Percentiles rank a stretch among this genome's conserved stretches.
These are phyloP conservation scores for Basidiobolus meristosporus DNA, from an alignment of 371 early-diverging fungal genomes.

Conservation along the genomic window DNA sequence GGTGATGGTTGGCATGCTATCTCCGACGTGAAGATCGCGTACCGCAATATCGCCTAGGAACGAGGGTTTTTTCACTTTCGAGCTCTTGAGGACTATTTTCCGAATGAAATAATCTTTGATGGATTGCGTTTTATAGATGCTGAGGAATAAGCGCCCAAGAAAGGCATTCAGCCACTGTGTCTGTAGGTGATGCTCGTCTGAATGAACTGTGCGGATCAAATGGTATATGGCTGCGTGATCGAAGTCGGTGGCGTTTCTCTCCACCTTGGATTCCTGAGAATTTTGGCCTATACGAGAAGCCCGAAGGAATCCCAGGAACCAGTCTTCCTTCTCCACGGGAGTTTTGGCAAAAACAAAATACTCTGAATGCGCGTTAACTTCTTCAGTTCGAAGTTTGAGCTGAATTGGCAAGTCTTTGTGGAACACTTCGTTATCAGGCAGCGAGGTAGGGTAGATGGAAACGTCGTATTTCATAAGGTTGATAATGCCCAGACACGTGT, in stretches of 20 bases:
- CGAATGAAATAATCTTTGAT: conserved; percentile 32
- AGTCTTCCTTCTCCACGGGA: conserved; percentile 78
- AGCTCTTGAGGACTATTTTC: conserved; percentile 39
- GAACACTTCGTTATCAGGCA: conserved; percentile 36
- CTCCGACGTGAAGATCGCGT: conserved; percentile 54
- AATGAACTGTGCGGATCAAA: conserved; percentile 28
- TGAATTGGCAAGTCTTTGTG: conserved; percentile 27
- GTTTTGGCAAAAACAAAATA: conserved; percentile 31
- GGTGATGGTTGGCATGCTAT: conserved; percentile 58
- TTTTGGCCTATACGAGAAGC: too few relatives aligned
- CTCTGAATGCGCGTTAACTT: too few relatives aligned
- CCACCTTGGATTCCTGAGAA: too few relatives aligned
- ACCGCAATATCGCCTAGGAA: conserved; percentile 73
- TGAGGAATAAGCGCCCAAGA: conserved; percentile 57
- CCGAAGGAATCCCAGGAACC: conserved; percentile 29
- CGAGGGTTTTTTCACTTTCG: conserved; percentile 44
- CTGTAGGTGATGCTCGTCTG: conserved; percentile 34
- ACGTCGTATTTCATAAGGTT: conserved; percentile 41
- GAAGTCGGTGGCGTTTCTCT: too few relatives aligned
- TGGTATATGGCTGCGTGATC: conserved; percentile 29
- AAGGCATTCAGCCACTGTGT: conserved; percentile 81
- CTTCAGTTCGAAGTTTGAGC: too few relatives aligned
- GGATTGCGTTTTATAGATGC: conserved; percentile 40
- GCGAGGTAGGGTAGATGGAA: conserved; percentile 30
- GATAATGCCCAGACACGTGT: conserved; percentile 60